Conservation (phyloP, 768 basidiomycete species). For the Suillus plorans region DNA sequence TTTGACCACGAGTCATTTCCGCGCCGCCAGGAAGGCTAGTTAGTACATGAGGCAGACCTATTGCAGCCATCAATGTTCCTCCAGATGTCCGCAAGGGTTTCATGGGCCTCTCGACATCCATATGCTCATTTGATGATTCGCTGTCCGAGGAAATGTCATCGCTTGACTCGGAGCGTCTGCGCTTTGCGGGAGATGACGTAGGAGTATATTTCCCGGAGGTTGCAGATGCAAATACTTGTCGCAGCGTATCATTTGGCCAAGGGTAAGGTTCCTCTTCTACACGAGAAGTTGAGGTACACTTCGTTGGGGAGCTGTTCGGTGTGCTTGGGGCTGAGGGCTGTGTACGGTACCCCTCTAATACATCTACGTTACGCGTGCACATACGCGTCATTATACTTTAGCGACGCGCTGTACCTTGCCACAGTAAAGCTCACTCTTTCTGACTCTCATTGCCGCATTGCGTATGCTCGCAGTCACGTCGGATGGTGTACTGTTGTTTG, state of each 20-base stretch:
- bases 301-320: conserved; percentile 24
- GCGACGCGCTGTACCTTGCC: conserved; percentile 13
- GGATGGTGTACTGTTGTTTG: conserved; percentile 37
- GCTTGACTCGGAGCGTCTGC: conserved; percentile 26
- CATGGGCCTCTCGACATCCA: conserved; percentile 33
- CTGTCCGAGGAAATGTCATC: conserved; percentile 19
- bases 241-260: conserved; percentile 57
- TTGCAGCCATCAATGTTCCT: conserved; percentile 27
- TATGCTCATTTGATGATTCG: conserved; percentile 16
- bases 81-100: conserved; percentile 36
- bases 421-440: conserved; percentile 51
- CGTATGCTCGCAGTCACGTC: conserved; percentile 57
- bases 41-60: conserved; percentile 24
- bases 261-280: conserved; percentile 41
- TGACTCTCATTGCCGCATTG: conserved; percentile 54
- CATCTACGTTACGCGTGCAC: conserved; percentile 41
- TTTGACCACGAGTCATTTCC: conserved; percentile 33
- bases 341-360: conserved; percentile 61
- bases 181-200: conserved; percentile 37
- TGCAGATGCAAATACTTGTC: conserved; percentile 42
- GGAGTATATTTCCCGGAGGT: conserved; percentile 32
- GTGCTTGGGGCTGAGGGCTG: conserved; percentile 30
- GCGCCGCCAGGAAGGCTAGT: conserved; percentile 24
- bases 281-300: conserved; percentile 25
- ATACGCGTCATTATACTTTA: conserved; percentile 30